Base-by-base conservation (phyloP, 1,284 basidiomycete species). In the Moesziomyces sp. region DNA sequence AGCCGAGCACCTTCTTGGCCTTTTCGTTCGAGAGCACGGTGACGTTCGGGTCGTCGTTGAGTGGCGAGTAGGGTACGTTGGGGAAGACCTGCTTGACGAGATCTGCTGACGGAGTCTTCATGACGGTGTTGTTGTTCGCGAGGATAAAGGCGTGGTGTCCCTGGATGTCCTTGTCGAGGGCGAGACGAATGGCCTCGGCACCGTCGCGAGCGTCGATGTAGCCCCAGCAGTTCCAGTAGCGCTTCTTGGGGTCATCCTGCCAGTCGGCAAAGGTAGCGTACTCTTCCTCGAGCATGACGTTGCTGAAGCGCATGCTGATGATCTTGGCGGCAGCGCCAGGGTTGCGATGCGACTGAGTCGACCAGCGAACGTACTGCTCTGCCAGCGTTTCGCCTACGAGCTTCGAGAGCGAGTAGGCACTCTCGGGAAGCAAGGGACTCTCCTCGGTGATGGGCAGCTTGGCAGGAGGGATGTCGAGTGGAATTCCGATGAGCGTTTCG, bases 71-170 rank as follows among this genome's bases (percentile, higher is more conserved):
- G 30, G 74, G 67, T 10, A 83, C 78, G 35, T 78, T 63, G 1
- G 85, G 79, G 78, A 86, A 84, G 47, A 84, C 69, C 51, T 81
- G 62, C 69, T 85, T 72, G 54, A 85, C 80, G 55, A 86, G 72
- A 26, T 86, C 83, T 9, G 75, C 79, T 7, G 76, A 83, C 0
- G 83, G 68, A 30, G 48, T 76, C 18, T 74, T 70, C 80, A 83
- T 85, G 21, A 79, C 74, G 16, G 80, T 85, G 57, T 85, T 85
- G 61, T 80, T 83, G 77, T 85, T 85, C 19, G 84, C 84, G 51
- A 86, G 83, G 54, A 85, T 80, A 75, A 84, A 85, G 9, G 82
- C 78, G 44, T 86, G 83, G n/a, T 84, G 77, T 6, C 85, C 85
- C 30, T 75, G 85, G 43, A 83, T 65, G 14, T 54, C 40, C 26